Evolutionary conservation across 2,329 filamentous ascomycete genomes (phyloP), one percentile per base, ranked within the genome.

Genomic region (Mariannaea elegans): DNA sequence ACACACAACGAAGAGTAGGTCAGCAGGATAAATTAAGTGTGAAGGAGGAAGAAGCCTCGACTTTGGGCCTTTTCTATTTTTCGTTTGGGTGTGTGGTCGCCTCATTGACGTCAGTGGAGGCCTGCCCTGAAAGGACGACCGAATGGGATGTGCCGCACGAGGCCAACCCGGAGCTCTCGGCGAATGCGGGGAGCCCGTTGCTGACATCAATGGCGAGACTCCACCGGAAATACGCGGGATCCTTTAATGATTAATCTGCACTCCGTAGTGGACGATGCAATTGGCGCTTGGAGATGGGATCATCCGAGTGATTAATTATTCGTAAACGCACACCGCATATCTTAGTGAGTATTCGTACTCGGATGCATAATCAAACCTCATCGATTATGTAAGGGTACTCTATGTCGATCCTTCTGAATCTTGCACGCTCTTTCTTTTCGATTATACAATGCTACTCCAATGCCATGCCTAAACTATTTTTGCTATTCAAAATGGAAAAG

Each of bases 41-140:
- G 6, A n/a, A 49, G 18, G 13, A 32, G 13, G 39, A 27, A 54
- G 41, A 36, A 52, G 55, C 34, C 41, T 57, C 29, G 9, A 16
- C n/a, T 24, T 45, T 21, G 31, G 24, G 6, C 24, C 24, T 27
- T 5, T 27, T 27, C 9, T 27, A 6, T 27, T 27, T 27, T 27
- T 27, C 24, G 6, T 27, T 27, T 27, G 5, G 9, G 24, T 27
- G n/a, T 27, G 24, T 27, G 32, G 47, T 16, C 39, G 50, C 59
- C 59, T 62, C 55, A 59, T 56, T 62, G 59, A 62, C 59, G 59
- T 62, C 59, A 62, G 45, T 32, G 34, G 24, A 27, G 24, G 24
- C 24, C 34, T 32, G 36, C 31, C 13, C 34, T 7, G 24, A 31
- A 31, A 46, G 13, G 12, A 38, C 32, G 27, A 29, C 54, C 36